A percentile compares a stretch with the other conserved stretches of the same genome.
These are phyloP conservation scores for Penicillium crystallinum DNA, from an alignment of 495 filamentous ascomycete species.

Conservation along the genomic window DNA sequence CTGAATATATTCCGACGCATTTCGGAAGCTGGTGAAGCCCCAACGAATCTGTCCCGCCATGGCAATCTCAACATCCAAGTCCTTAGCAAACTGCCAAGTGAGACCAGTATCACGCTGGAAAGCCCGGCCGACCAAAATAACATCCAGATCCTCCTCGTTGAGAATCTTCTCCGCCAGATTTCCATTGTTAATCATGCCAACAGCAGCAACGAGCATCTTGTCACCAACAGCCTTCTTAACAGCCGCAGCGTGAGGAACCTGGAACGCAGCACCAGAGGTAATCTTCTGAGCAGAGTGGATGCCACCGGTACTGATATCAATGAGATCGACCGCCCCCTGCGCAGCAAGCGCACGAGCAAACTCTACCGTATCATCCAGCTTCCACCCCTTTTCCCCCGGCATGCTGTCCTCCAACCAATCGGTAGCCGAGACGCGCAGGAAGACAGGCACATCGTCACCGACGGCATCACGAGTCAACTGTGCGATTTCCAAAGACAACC, in stretches of 20 bases:
- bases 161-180: conserved; percentile 52
- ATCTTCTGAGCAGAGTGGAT: conserved; percentile 56
- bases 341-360: conserved; percentile 52
- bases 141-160: conserved; percentile 55
- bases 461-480: conserved; percentile 51
- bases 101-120: conserved; percentile 69
- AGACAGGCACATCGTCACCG: conserved; percentile 56
- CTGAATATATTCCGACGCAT: conserved; percentile 33
- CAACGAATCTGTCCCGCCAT: conserved; percentile 64
- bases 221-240: conserved; percentile 62
- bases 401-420: conserved; percentile 55
- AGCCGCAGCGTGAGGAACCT: conserved; percentile 57
- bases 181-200: conserved; percentile 60
- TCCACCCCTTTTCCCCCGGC: conserved; percentile 52
- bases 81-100: conserved; percentile 65
- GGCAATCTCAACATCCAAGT: conserved; percentile 56
- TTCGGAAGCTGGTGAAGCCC: conserved; percentile 41
- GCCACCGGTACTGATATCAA: conserved; percentile 63
- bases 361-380: conserved; percentile 47
- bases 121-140: conserved; percentile 56
- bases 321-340: conserved; percentile 54
- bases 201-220: conserved; percentile 53
- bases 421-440: conserved; percentile 57
- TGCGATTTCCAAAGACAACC: conserved; percentile 55
- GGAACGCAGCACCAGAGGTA: conserved; percentile 54